phyloP scores from a whole-genome alignment of 2,329 filamentous ascomycete genomes.

The Triangularia setosa region DNA sequence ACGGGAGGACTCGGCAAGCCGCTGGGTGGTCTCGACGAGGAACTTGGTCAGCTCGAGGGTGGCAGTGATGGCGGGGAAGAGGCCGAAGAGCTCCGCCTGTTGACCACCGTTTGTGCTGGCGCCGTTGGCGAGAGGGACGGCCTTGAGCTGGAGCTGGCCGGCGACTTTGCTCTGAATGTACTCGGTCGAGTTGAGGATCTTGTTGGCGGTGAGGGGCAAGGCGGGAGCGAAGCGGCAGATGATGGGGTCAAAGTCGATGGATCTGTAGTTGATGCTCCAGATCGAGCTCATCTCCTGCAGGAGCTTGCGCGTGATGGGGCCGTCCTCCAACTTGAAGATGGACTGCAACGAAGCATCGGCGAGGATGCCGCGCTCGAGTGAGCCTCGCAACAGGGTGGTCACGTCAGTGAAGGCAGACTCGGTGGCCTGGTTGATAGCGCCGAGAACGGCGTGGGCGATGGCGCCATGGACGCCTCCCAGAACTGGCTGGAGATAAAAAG shows the following conservation, averaged over 20 bases:
- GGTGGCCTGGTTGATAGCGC: background rate
- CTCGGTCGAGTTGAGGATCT: background rate
- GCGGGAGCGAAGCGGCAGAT: constrained; percentile 5
- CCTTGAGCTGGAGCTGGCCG: background rate
- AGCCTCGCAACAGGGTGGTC: background rate
- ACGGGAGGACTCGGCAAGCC: too few relatives aligned
- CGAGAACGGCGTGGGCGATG: background rate
- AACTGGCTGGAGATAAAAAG: background rate
- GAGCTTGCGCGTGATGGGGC: background rate
- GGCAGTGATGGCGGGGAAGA: background rate
- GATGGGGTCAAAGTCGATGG: constrained; percentile 1
- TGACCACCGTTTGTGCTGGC: background rate
- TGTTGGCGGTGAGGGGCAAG: background rate
- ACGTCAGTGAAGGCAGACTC: constrained; percentile 3
- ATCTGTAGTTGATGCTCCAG: background rate
- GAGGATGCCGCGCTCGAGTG: constrained; percentile 10
- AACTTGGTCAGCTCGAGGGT: background rate
- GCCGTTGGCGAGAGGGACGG: background rate
- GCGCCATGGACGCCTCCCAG: constrained; percentile 6
- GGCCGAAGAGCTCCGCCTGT: background rate
- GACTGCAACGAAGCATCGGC: constrained; percentile 14
- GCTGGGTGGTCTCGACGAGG: background rate
- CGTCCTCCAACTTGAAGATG: constrained; percentile 7
- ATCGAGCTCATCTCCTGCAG: constrained; percentile 3
- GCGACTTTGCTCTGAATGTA: background rate